Evolutionary conservation across 495 filamentous ascomycete genomes (phyloP).

Genomic region (Neurospora sp.): DNA sequence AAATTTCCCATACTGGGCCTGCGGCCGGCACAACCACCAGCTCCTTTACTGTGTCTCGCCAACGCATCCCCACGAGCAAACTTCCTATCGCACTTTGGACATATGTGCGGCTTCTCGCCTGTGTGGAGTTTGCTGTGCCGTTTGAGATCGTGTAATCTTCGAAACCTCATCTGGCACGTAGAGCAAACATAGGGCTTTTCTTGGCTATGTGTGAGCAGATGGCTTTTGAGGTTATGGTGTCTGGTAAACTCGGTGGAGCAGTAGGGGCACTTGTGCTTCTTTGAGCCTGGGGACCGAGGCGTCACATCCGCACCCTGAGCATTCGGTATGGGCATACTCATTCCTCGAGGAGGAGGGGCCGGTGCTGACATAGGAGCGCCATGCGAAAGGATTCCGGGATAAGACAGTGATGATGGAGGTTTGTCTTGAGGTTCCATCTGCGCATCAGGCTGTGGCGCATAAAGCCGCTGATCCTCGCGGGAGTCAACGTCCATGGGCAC

Average conservation of each 20-base stretch:
- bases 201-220: conserved; percentile 95
- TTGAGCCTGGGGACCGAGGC: conserved; percentile 47
- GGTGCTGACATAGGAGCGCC: conserved; percentile 28
- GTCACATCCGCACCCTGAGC: conserved; percentile 42
- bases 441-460: conserved; percentile 32
- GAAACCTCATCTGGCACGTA: conserved; percentile 81
- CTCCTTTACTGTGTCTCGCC: conserved; percentile 90
- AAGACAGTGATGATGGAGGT: conserved; percentile 30
- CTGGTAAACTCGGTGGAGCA: conserved; percentile 94
- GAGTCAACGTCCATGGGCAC: conserved; percentile 34
- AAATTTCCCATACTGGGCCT: conserved; percentile 81
- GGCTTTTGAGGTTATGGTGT: conserved; percentile 98
- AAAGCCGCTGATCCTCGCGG: conserved; percentile 22
- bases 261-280: conserved; percentile 93
- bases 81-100: conserved; percentile 82
- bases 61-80: conserved; percentile 95
- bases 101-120: conserved; percentile 89
- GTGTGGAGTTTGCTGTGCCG: conserved; percentile 94
- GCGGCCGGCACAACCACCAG: conserved; percentile 88
- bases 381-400: conserved; percentile 31
- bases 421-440: conserved; percentile 37
- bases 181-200: conserved; percentile 94
- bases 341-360: conserved; percentile 48
- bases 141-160: conserved; percentile 90
- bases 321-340: conserved; percentile 66